Conservation (phyloP, 2,329 filamentous ascomycete genomes). For the Podosphaera leucotricha region DNA sequence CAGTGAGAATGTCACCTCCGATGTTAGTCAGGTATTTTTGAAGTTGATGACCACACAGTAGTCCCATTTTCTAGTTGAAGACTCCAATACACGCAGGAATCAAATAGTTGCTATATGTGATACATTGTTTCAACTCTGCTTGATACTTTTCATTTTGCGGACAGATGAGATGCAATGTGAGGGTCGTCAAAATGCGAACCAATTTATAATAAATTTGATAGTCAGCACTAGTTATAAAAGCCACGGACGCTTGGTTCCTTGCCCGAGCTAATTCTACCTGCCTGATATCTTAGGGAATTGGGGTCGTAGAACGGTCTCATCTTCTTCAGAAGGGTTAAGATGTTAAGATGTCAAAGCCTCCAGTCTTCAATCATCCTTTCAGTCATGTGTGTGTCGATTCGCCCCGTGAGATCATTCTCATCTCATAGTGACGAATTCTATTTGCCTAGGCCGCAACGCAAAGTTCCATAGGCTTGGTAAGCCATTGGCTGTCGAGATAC, state of each 20-base stretch:
- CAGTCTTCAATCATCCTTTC: not conserved
- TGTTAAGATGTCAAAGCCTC: not conserved
- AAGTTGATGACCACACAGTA: not conserved
- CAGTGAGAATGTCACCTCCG: not conserved
- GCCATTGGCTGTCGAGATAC: not conserved
- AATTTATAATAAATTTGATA: not conserved
- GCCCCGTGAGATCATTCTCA: not conserved
- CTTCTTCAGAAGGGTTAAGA: not conserved
- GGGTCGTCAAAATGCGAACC: not conserved
- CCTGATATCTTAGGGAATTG: not conserved
- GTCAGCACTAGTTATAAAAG: not conserved
- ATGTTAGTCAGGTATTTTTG: not conserved
- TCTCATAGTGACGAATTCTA: not conserved
- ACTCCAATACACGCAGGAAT: not conserved
- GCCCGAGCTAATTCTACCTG: not conserved
- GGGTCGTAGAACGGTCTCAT: not conserved
- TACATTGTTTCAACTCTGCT: not conserved
- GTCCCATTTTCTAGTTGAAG: not conserved
- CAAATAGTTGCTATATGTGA: not conserved
- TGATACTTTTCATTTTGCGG: not conserved
- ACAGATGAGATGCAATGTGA: not conserved
- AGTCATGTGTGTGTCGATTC: not conserved
- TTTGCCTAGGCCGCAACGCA: not conserved
- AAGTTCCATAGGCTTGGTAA: not conserved
- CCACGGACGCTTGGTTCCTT: not conserved